Conservation (phyloP, 257 asterid genomes). For the Cynanchum wilfordii region DNA sequence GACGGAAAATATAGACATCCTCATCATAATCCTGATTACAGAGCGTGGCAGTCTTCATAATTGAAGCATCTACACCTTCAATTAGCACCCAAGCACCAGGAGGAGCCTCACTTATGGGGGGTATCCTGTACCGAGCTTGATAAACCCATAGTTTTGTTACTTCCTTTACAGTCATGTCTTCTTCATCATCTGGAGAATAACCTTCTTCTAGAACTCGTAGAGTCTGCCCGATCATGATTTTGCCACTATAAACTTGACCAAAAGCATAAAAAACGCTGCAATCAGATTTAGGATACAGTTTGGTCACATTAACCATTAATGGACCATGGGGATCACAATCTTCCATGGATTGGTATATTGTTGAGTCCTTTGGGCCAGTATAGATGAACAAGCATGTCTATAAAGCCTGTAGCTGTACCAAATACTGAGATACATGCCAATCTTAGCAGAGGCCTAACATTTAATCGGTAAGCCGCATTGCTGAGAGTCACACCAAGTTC, state of each 20-base stretch:
- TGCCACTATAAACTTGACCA: constrained; percentile 96
- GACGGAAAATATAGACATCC: constrained; percentile 81
- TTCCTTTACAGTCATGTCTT: constrained; percentile 95
- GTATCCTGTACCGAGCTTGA: constrained; percentile 98
- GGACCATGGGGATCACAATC: constrained; percentile 86
- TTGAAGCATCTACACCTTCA: constrained; percentile 99
- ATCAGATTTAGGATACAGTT: constrained; percentile 89
- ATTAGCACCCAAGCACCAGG: constrained; percentile 99
- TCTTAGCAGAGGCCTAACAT: constrained; percentile 87
- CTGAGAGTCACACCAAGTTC: constrained; percentile 94
- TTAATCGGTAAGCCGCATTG: constrained; percentile 88
- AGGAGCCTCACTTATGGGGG: constrained; percentile 86
- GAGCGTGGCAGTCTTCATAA: constrained; percentile 95
- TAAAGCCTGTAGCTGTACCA: constrained; percentile 91
- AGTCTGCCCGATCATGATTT: constrained; percentile 82
- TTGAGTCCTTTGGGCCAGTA: constrained; percentile 79
- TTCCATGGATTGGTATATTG: constrained; percentile 71
- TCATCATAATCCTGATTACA: constrained; percentile 78
- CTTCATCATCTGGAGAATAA: constrained; percentile 97
- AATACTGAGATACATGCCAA: constrained; percentile 91
- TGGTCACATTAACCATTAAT: constrained; percentile 84
- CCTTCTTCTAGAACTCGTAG: constrained; percentile 96
- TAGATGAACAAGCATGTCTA: constrained; percentile 93
- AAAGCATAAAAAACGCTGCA: constrained; percentile 96
- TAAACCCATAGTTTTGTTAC: constrained; percentile 93